A percentile compares a stretch with the other conserved stretches of the same genome.
phyloP scores from a whole-genome alignment of 2,329 filamentous ascomycete genomes.

The Cytospora leucostoma region DNA sequence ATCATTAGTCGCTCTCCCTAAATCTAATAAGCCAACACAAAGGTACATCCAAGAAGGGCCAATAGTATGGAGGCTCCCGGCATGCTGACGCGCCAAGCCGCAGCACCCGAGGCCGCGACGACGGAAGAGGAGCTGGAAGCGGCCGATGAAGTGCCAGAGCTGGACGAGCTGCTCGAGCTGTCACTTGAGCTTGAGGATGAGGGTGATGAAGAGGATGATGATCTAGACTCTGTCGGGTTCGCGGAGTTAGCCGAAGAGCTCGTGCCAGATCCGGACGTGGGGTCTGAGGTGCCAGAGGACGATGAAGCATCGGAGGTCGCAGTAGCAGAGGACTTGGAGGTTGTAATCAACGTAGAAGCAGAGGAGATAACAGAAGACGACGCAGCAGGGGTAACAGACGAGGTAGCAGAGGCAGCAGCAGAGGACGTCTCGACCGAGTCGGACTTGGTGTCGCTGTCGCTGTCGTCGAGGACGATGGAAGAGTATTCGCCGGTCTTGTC shows the following conservation, averaged over 20 bases:
- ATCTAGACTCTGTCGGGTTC: conserved; percentile 19
- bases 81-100: neutral
- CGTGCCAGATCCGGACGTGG: conserved; percentile 11
- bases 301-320: neutral
- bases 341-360: neutral
- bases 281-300: conserved; percentile 1
- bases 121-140: conserved; percentile 7
- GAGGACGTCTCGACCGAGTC: conserved; percentile 14
- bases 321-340: neutral
- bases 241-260: conserved; percentile 26
- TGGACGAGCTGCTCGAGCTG: neutral
- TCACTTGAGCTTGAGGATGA: neutral
- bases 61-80: conserved; percentile 1
- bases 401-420: conserved; percentile 3
- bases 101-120: neutral
- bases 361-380: neutral
- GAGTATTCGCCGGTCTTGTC: conserved; percentile 45
- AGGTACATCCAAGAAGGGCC: neutral
- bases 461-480: conserved; percentile 43
- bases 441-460: conserved; percentile 25
- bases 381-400: conserved; percentile 4
- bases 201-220: conserved; percentile 13
- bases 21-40: conserved; percentile 4
- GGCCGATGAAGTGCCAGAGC: neutral
- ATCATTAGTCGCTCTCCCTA: neutral